A percentile compares a stretch with the other conserved stretches of the same genome.
These are phyloP conservation scores for Curvularia eragrostidis DNA, from an alignment of 2,329 filamentous ascomycete genomes.

Conservation along the genomic window DNA sequence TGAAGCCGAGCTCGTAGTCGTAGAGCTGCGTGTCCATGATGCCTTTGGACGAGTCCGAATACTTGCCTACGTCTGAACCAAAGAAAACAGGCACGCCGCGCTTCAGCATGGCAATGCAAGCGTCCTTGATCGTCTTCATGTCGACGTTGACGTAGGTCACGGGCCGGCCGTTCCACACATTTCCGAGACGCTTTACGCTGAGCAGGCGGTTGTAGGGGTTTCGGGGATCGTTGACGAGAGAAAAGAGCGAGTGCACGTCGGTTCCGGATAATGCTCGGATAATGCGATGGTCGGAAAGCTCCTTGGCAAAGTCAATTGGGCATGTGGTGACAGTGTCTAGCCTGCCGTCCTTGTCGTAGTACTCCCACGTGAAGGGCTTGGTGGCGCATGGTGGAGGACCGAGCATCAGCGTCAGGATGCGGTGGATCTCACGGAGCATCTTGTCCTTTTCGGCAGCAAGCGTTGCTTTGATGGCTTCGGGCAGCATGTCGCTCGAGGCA, in stretches of 20 bases:
- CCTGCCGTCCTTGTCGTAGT: constrained; percentile 71
- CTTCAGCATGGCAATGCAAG: constrained; percentile 78
- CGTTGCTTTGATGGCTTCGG: constrained; percentile 49
- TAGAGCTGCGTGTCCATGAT: constrained; percentile 82
- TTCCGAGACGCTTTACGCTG: constrained; percentile 79
- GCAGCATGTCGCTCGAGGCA: constrained; percentile 47
- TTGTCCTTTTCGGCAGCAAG: constrained; percentile 66
- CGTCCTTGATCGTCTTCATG: constrained; percentile 73
- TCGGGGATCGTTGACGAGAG: constrained; percentile 84
- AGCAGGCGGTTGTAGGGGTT: constrained; percentile 75
- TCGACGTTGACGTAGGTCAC: constrained; percentile 85
- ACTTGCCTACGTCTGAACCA: constrained; percentile 86
- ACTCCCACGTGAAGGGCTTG: constrained; percentile 80
- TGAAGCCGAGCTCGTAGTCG: constrained; percentile 85
- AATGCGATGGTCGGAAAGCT: constrained; percentile 66
- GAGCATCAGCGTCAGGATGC: constrained; percentile 81
- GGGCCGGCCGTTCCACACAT: constrained; percentile 76
- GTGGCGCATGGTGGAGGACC: constrained; percentile 76
- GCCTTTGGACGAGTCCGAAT: constrained; percentile 69
- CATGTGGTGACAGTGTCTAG: constrained; percentile 69
- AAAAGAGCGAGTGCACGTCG: constrained; percentile 74
- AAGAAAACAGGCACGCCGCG: constrained; percentile 86
- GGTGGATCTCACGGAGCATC: constrained; percentile 81
- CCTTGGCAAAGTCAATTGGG: constrained; percentile 73
- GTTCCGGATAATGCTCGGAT: constrained; percentile 65